Conservation (phyloP, 169 alveolate species). For the Plasmodium berghei region DNA sequence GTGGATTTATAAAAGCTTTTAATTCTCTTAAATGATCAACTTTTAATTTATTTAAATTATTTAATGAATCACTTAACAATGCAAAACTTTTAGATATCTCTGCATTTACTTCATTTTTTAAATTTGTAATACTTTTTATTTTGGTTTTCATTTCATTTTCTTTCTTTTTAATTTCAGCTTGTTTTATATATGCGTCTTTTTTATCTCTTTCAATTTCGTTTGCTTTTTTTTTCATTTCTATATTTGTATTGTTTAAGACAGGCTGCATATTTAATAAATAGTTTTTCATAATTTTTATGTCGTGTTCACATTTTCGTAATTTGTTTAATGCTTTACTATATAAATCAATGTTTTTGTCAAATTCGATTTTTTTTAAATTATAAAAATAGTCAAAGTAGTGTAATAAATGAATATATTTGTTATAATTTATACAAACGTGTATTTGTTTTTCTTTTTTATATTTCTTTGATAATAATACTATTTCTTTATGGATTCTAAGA, state of each 20-base stretch:
- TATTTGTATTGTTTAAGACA: conserved; percentile 56
- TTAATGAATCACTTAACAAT: conserved; percentile 53
- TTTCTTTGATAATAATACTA: conserved; percentile 35
- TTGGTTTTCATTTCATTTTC: conserved; percentile 69
- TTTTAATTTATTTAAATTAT: conserved; percentile 62
- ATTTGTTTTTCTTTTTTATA: conserved; percentile 50
- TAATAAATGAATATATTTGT: conserved; percentile 44
- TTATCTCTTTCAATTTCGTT: conserved; percentile 68
- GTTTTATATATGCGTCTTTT: conserved; percentile 59
- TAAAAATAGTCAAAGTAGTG: conserved; percentile 53
- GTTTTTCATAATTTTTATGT: conserved; percentile 62
- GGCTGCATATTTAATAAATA: conserved; percentile 68
- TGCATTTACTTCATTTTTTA: conserved; percentile 71
- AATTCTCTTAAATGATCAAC: conserved; percentile 76
- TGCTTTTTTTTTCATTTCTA: conserved; percentile 71
- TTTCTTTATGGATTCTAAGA: conserved; percentile 61
- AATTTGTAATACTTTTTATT: conserved; percentile 45
- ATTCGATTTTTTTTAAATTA: conserved; percentile 43
- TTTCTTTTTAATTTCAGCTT: conserved; percentile 63
- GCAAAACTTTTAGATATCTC: conserved; percentile 72
- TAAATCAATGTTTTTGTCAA: conserved; percentile 37
- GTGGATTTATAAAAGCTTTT: conserved; percentile 74
- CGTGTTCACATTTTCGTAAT: conserved; percentile 62
- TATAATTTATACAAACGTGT: conserved; percentile 44
- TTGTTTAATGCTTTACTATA: conserved; percentile 64